Evolutionary conservation across 2,329 filamentous ascomycete species (phyloP).

Genomic region (Akanthomyces dipterigenus): DNA sequence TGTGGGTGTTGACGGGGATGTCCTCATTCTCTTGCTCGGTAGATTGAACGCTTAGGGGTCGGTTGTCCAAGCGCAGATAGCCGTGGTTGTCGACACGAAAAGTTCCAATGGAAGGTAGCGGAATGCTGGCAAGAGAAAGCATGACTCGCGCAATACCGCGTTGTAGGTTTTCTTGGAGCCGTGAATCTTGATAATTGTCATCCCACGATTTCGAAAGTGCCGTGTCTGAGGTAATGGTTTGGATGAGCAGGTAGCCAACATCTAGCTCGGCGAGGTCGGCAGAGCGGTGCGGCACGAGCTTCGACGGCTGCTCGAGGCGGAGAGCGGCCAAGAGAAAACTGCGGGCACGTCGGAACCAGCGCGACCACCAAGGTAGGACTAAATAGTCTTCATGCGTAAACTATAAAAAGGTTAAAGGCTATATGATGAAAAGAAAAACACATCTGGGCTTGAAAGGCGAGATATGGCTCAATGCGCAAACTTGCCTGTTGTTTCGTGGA

Average conservation of each 20-base stretch:
- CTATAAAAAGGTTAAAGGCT: no score
- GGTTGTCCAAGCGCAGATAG: slow-evolving; percentile 23
- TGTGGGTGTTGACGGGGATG: background rate
- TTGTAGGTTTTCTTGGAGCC: slow-evolving; percentile 22
- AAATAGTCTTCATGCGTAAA: slow-evolving; percentile 10
- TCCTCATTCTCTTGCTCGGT: slow-evolving; percentile 15
- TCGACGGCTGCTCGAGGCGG: slow-evolving; percentile 13
- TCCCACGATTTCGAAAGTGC: slow-evolving; percentile 19
- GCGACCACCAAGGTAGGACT: slow-evolving; percentile 7
- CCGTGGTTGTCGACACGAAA: slow-evolving; percentile 23
- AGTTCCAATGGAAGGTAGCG: slow-evolving; percentile 22
- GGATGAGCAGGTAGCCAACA: slow-evolving; percentile 18
- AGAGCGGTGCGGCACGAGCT: slow-evolving; percentile 12
- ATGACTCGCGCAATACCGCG: slow-evolving; percentile 23
- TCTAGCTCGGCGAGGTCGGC: slow-evolving; percentile 9
- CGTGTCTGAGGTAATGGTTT: slow-evolving; percentile 15
- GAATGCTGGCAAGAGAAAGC: slow-evolving; percentile 24
- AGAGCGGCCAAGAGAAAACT: slow-evolving; percentile 8
- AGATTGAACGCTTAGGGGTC: slow-evolving; percentile 13
- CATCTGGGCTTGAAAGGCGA: background rate
- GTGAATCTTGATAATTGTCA: slow-evolving; percentile 13
- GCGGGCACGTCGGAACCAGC: slow-evolving; percentile 9
- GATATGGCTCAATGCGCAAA: background rate
- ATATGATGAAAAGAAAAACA: background rate
- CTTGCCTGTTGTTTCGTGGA: slow-evolving; percentile 15